A percentile compares a stretch with the other conserved stretches of the same genome.
Evolutionary conservation across 192 early-diverging fungal species (phyloP).

Genomic region (Mortierella claussenii): DNA sequence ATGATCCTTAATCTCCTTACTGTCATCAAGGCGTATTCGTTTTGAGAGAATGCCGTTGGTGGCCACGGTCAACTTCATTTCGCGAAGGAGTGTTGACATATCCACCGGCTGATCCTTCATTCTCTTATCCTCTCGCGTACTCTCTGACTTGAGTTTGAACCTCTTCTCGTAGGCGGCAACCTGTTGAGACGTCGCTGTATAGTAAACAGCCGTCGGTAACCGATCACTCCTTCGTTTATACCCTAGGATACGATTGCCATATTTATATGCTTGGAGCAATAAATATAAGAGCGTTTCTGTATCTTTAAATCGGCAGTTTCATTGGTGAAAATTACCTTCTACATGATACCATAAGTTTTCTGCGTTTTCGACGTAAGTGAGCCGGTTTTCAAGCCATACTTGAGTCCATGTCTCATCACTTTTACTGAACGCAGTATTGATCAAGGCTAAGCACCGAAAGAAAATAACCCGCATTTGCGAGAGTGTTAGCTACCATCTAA

Average conservation of each 20-base stretch:
- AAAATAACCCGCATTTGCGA: not conserved
- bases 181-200: slow-evolving; percentile 12
- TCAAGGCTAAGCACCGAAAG: slow-evolving; percentile 9
- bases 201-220: slow-evolving; percentile 22
- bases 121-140: not conserved
- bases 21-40: too few species aligned
- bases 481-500: not conserved
- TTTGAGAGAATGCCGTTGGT: not conserved
- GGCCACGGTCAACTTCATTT: not conserved
- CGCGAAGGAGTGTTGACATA: not conserved
- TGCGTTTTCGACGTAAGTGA: slow-evolving; percentile 13
- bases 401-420: slow-evolving; percentile 19
- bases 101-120: not conserved
- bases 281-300: too few species aligned
- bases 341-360: slow-evolving; percentile 29
- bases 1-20: too few species aligned
- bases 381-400: slow-evolving; percentile 26
- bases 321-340: slow-evolving; percentile 1
- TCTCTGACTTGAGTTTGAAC: not conserved
- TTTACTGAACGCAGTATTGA: slow-evolving; percentile 20
- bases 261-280: too few species aligned
- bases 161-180: slow-evolving; percentile 9
- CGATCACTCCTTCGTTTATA: slow-evolving; percentile 3
- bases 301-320: too few species aligned
- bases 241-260: not conserved